Conservation (phyloP, 176 grass and related monocot genomes). For the Coix lacrymajobi region DNA sequence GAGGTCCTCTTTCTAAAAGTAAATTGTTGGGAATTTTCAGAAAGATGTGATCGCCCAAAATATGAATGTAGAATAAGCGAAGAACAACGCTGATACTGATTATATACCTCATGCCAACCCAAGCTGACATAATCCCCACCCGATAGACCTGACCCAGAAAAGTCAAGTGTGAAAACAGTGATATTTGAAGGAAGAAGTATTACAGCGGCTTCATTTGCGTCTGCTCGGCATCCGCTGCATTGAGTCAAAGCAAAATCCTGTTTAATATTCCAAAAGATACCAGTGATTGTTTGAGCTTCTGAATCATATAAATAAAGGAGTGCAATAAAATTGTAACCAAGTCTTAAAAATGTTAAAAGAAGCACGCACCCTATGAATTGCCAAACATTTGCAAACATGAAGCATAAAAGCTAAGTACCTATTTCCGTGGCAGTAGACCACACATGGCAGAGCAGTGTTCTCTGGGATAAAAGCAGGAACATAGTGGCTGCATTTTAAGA, state of each 20-base stretch:
- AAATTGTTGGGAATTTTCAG: conserved; percentile 23
- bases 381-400: conserved; percentile 16
- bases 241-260: conserved; percentile 37
- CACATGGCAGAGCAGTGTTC: conserved; percentile 71
- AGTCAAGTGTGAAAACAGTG: conserved; percentile 94
- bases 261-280: conserved; percentile 34
- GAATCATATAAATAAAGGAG: conserved; percentile 5
- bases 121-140: conserved; percentile 94
- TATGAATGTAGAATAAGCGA: conserved; percentile 18
- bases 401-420: conserved; percentile 42
- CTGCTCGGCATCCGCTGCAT: conserved; percentile 95
- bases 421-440: conserved; percentile 97
- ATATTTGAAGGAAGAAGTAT: conserved; percentile 96
- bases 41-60: neutral
- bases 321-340: neutral
- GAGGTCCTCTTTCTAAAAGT: conserved; percentile 88
- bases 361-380: neutral
- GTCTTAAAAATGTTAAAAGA: conserved; percentile 10
- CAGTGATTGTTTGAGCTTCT: conserved; percentile 17
- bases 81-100: conserved; percentile 23
- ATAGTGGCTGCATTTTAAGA: conserved; percentile 96
- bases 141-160: conserved; percentile 93
- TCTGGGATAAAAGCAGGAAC: conserved; percentile 65
- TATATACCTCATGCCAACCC: conserved; percentile 97
- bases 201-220: conserved; percentile 93